Conservation (phyloP, 73 alveolate species). For the Paramecium primaurelia region DNA sequence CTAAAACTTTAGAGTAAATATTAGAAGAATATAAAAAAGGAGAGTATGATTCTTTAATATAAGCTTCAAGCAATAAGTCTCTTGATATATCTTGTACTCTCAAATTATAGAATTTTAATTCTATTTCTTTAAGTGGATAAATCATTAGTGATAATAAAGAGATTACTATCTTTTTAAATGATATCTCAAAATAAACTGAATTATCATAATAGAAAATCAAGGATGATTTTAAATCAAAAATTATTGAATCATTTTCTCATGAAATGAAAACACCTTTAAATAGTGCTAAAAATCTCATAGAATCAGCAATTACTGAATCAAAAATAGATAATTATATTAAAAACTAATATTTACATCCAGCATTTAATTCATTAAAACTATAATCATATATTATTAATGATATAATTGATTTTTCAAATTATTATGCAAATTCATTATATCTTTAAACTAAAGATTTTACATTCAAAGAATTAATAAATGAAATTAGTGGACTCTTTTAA, state of each 20-base stretch:
- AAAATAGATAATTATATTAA: not conserved
- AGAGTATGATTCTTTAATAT: not conserved
- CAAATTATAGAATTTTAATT: not conserved
- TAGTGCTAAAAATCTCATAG: not conserved
- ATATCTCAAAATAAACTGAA: not conserved
- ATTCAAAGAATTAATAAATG: not conserved
- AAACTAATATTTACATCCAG: slow-evolving; percentile 1
- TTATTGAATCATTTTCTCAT: slow-evolving; percentile 13
- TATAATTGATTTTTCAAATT: slow-evolving; percentile 42
- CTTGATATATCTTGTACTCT: not conserved
- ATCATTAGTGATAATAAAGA: not conserved
- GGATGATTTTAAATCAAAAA: slow-evolving; percentile 31
- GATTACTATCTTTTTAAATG: not conserved
- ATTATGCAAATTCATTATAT: not conserved
- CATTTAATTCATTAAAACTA: slow-evolving; percentile 32
- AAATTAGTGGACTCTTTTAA: not conserved
- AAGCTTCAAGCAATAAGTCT: not conserved
- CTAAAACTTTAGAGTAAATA: not conserved
- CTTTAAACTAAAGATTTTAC: not conserved
- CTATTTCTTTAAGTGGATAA: not conserved
- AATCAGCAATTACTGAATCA: not conserved
- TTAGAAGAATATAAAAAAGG: not conserved
- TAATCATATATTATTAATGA: slow-evolving; percentile 40
- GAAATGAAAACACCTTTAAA: slow-evolving; percentile 38
- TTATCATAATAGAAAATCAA: not conserved